These are phyloP conservation scores for Aspergillus novoparasiticus DNA, from an alignment of 2,329 filamentous ascomycete species.

Conservation along the genomic window DNA sequence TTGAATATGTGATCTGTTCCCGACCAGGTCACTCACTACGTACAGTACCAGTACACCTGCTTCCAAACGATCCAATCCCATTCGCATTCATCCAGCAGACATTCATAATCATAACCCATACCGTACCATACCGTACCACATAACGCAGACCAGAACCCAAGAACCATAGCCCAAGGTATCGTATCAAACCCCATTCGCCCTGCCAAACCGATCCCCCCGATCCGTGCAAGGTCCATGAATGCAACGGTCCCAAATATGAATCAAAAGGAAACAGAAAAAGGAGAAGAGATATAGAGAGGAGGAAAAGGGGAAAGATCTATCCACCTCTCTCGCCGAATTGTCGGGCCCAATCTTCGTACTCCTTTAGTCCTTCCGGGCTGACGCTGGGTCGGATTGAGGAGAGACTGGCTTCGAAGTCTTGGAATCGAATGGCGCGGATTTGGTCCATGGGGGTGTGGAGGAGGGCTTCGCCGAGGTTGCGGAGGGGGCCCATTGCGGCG, in stretches of 20 bases:
- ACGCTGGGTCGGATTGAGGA: conserved; percentile 87
- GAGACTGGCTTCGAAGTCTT: conserved; percentile 83
- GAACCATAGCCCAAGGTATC: background rate
- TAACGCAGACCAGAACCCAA: background rate
- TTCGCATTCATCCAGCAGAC: background rate
- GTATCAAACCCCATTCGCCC: background rate
- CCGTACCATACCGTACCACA: background rate
- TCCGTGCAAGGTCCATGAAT: background rate
- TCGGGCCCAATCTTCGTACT: conserved; percentile 91
- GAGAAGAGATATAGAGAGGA: background rate
- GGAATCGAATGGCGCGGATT: conserved; percentile 80
- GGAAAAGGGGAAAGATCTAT: conserved; percentile 39
- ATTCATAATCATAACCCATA: background rate
- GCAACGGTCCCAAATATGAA: background rate
- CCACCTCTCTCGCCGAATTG: conserved; percentile 92
- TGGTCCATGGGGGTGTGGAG: conserved; percentile 92
- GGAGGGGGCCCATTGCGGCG: conserved; percentile 92
- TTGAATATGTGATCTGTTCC: background rate
- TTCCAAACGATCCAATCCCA: no score
- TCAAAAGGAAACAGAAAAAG: background rate
- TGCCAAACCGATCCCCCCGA: background rate
- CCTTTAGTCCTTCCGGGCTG: conserved; percentile 76
- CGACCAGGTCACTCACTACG: background rate
- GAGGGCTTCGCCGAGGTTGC: conserved; percentile 85
- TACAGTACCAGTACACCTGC: no score